These are phyloP conservation scores for Tetradesmus lagerheimii DNA, from an alignment of 139 green algal species.

Conservation along the genomic window DNA sequence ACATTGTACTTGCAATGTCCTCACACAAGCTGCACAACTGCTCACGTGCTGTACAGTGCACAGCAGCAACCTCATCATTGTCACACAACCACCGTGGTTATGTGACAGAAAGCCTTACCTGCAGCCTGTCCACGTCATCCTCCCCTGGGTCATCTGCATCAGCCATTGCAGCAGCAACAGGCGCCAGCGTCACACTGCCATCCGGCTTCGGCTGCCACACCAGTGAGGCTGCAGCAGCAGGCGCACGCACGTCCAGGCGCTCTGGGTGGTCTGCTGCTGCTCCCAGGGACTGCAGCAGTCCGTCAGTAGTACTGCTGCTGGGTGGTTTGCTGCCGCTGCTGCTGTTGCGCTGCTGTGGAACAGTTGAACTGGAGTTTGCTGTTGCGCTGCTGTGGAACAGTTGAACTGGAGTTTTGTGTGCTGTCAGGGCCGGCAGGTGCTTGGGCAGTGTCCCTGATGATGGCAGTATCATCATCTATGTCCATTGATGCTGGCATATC, in stretches of 20 bases:
- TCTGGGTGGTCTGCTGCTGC: neutral
- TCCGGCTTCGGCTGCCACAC: neutral
- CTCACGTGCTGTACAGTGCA: no score
- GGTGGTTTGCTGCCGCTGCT: neutral
- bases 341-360: neutral
- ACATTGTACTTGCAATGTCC: no score
- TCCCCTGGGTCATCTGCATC: constrained; percentile 33
- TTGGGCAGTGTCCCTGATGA: neutral
- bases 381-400: neutral
- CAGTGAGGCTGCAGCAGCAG: neutral
- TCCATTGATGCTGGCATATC: neutral
- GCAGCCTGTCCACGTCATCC: constrained; percentile 4
- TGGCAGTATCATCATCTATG: neutral
- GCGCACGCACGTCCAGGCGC: neutral
- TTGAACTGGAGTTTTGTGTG: neutral
- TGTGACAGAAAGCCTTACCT: neutral
- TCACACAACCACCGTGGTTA: no score
- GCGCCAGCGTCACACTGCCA: neutral
- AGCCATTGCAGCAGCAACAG: constrained; percentile 15
- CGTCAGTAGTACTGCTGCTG: neutral
- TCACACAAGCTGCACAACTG: no score
- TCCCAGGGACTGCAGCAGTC: neutral
- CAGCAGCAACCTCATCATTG: no score
- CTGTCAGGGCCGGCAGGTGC: neutral
- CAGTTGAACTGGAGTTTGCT: neutral